Base-by-base conservation (phyloP, 208 protist genomes). In the Acanthamoeba royreba region DNA sequence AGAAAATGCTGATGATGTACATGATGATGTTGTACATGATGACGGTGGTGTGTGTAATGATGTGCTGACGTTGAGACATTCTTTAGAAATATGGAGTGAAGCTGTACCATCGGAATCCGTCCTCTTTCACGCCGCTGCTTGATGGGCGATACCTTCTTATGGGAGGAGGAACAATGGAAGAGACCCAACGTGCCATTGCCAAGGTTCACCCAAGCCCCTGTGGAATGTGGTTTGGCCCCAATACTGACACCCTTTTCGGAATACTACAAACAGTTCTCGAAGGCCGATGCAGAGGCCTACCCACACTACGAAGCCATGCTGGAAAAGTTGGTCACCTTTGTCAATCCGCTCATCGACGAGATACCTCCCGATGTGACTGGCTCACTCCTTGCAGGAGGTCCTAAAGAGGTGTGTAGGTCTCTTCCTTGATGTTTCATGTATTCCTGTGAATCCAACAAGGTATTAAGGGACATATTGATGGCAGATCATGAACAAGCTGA, bases 121-220 rank as follows among this genome's bases (percentile, higher is more conserved):
- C 95, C 19, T 95, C 91, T 1, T 97, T 97, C 92, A 96, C 96
- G 2, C 96, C 96, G 9, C 40, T 88, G 31, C 74, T 55, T 15
- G 66, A 96, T 53, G 90, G 93, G 1, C 66, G 92, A 31, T 96
- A 94, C 66, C 74, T 97, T 42, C 31, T 97, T 17, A 40, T 97
- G 45, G 94, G 96, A 15, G 63, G 63, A 31, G 19, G 22, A 46
- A 93, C 96, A 45, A 33, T 45, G 33, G 55, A 86, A 11, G 33
- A 87, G 19, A 97, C 83, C 19, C 66, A 69, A 3, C 28, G 31
- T 31, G 49, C 66, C 9, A 96, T 97, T 43, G 45, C 74, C 28
- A 8, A 92, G 46, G 86, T 92, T 55, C 87, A n/a, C 86, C 33
- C 46, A 58, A 55, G 25, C 42, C 19, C 46, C 1, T 47, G 19